These are phyloP conservation scores for Colletotrichum sp. DNA, from an alignment of 2,329 filamentous ascomycete species.

Conservation along the genomic window DNA sequence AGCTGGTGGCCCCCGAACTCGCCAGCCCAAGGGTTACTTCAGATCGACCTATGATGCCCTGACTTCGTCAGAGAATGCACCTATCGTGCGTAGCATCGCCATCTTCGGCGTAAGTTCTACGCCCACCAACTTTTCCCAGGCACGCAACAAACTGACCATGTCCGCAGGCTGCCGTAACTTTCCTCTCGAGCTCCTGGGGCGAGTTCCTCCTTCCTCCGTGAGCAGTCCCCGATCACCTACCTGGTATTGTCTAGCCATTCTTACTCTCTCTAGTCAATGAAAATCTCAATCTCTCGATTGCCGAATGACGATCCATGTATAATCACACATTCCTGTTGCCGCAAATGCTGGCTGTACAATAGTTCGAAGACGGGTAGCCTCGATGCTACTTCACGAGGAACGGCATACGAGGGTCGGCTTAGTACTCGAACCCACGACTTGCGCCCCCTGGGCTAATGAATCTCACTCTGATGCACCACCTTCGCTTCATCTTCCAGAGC, in stretches of 20 bases:
- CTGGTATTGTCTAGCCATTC: not conserved
- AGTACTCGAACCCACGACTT: not conserved
- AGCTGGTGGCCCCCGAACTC: constrained; percentile 43
- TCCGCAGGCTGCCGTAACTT: constrained; percentile 65
- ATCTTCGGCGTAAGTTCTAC: constrained; percentile 68
- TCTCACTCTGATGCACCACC: not conserved
- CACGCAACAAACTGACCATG: constrained; percentile 5
- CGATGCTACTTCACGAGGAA: constrained; percentile 7
- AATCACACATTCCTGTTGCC: constrained; percentile 15
- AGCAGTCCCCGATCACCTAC: constrained; percentile 28
- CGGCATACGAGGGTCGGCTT: not conserved
- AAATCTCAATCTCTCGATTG: not conserved
- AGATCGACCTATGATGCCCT: constrained; percentile 65
- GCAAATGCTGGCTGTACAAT: constrained; percentile 21
- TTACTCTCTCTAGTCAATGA: constrained; percentile 13
- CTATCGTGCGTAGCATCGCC: constrained; percentile 70
- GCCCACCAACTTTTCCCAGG: not conserved
- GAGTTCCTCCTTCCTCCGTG: constrained; percentile 72
- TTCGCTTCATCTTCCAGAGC: not conserved
- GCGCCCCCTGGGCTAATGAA: constrained; percentile 1
- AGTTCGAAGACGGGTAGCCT: constrained; percentile 7
- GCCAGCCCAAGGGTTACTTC: constrained; percentile 58
- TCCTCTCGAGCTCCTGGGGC: constrained; percentile 71
- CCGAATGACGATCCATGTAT: constrained; percentile 14
- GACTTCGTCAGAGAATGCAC: constrained; percentile 71